phyloP scores from a whole-genome alignment of 2,329 filamentous ascomycete genomes.

The Metarhizium anisopliae region DNA sequence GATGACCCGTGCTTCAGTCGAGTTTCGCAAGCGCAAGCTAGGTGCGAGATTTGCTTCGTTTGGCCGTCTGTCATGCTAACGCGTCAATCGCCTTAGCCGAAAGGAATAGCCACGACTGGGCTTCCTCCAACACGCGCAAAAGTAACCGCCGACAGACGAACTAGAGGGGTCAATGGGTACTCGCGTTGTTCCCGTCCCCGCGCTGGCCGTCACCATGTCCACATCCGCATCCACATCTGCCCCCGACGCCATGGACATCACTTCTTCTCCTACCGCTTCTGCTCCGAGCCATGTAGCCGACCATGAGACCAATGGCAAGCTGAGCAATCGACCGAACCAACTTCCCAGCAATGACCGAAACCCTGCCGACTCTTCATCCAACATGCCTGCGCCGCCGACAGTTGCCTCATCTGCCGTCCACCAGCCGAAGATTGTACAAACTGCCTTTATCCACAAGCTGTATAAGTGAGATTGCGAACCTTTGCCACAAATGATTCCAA shows the following conservation, averaged over 20 bases:
- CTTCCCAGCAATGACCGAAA: conserved; percentile 30
- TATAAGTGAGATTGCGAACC: conserved; percentile 65
- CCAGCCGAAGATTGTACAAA: conserved; percentile 96
- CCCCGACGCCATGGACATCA: conserved; percentile 55
- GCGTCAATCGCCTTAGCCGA: neutral
- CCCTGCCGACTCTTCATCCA: conserved; percentile 20
- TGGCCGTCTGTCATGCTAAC: conserved; percentile 1
- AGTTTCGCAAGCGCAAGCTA: neutral
- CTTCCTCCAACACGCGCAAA: neutral
- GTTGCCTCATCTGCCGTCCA: conserved; percentile 63
- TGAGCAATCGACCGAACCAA: conserved; percentile 26
- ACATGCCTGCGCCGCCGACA: conserved; percentile 42
- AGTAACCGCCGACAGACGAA: neutral
- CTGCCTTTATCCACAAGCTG: conserved; percentile 96
- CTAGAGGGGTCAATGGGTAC: conserved; percentile 21
- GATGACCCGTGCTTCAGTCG: neutral
- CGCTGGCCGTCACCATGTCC: conserved; percentile 50
- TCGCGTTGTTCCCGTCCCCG: conserved; percentile 49
- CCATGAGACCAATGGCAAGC: conserved; percentile 28
- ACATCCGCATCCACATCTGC: conserved; percentile 47
- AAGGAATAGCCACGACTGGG: neutral
- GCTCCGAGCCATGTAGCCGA: conserved; percentile 36
- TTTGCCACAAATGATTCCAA: neutral
- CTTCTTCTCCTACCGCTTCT: conserved; percentile 39
- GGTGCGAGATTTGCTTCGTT: conserved; percentile 1